A percentile compares a stretch with the other conserved stretches of the same genome.
Conservation (phyloP, 1,284 basidiomycete genomes). For the Rhizoctonia solani region DNA sequence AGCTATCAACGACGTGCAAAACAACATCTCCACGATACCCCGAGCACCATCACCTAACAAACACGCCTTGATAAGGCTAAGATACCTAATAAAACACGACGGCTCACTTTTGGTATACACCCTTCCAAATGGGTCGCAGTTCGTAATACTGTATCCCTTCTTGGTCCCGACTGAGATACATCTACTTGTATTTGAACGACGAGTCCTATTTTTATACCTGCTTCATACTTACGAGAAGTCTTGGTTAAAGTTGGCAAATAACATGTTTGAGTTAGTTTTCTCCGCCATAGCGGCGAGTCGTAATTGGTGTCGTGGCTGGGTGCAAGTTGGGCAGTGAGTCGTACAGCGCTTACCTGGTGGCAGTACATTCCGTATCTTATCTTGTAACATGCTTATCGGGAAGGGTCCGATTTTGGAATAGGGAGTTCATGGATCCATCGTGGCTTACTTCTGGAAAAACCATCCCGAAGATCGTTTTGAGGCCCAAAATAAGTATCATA, state of each 20-base stretch:
- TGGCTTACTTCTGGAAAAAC: too few relatives aligned
- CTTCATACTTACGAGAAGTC: constrained; percentile 69
- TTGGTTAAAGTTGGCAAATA: constrained; percentile 87
- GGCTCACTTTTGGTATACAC: constrained; percentile 91
- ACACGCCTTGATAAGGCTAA: background rate
- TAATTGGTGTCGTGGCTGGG: too few relatives aligned
- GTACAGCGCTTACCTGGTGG: too few relatives aligned
- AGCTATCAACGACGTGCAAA: constrained; percentile 96
- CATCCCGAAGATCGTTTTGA: too few relatives aligned
- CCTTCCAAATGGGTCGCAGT: constrained; percentile 96
- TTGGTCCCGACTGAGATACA: constrained; percentile 94
- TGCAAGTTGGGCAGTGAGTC: too few relatives aligned
- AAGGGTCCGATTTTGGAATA: too few relatives aligned
- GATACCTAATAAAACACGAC: background rate
- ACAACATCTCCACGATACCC: constrained; percentile 98
- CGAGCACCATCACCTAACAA: constrained; percentile 82
- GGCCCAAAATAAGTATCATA: too few relatives aligned
- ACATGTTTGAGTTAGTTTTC: constrained; percentile 57
- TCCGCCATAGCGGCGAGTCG: constrained; percentile 35
- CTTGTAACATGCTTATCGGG: too few relatives aligned
- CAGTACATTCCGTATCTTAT: too few relatives aligned
- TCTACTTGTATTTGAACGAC: constrained; percentile 47
- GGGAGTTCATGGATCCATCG: too few relatives aligned
- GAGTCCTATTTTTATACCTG: background rate
- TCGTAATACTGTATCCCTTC: constrained; percentile 95